phyloP scores from a whole-genome alignment of 2,329 filamentous ascomycete species.

The Penicillium sclerotigenum region DNA sequence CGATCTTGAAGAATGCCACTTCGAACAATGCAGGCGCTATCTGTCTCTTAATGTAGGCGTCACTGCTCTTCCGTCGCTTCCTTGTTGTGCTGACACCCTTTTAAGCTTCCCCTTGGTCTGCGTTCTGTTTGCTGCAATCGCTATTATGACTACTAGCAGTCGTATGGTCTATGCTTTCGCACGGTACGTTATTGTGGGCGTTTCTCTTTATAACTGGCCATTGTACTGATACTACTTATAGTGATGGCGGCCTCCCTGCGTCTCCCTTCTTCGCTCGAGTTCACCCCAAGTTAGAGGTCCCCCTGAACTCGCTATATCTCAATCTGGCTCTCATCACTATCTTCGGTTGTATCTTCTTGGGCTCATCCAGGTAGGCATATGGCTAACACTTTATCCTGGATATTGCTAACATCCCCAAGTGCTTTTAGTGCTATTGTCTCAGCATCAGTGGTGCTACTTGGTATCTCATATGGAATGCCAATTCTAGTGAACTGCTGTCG shows the following conservation, averaged over 20 bases:
- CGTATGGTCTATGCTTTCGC: slow-evolving; percentile 39
- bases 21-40: slow-evolving; percentile 59
- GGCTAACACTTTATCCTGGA: not conserved
- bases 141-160: slow-evolving; percentile 38
- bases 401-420: slow-evolving; percentile 19
- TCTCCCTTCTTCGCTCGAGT: slow-evolving; percentile 60
- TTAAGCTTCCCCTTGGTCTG: slow-evolving; percentile 34
- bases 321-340: slow-evolving; percentile 61
- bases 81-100: slow-evolving; percentile 8
- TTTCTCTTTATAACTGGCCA: too few relatives aligned
- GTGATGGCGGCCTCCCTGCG: slow-evolving; percentile 65
- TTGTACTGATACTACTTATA: slow-evolving; percentile 14
- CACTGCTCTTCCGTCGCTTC: not conserved
- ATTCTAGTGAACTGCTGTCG: slow-evolving; percentile 66
- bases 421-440: slow-evolving; percentile 71
- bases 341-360: slow-evolving; percentile 68
- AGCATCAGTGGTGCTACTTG: slow-evolving; percentile 67
- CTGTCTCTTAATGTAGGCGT: slow-evolving; percentile 57
- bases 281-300: slow-evolving; percentile 60
- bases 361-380: slow-evolving; percentile 44
- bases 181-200: slow-evolving; percentile 15
- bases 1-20: slow-evolving; percentile 63
- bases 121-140: slow-evolving; percentile 32
- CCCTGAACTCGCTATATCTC: slow-evolving; percentile 63
- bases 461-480: slow-evolving; percentile 71